phyloP scores from a whole-genome alignment of 2,329 filamentous ascomycete species.

The Epichloe typhina region DNA sequence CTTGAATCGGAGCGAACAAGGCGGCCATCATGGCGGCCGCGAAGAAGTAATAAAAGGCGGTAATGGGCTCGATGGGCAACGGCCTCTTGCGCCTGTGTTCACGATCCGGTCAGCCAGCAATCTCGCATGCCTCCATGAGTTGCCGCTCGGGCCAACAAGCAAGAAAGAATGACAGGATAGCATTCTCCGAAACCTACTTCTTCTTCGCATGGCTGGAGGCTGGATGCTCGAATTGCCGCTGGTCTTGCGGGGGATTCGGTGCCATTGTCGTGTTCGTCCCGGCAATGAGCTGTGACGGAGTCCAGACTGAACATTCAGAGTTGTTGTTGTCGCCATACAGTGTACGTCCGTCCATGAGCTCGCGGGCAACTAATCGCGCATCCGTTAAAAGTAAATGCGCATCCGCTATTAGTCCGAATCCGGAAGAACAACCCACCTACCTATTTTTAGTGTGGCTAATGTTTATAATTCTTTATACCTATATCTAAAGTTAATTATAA shows the following conservation, averaged over 20 bases:
- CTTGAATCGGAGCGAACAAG: constrained; percentile 78
- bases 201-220: constrained; percentile 37
- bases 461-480: too few species aligned
- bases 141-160: not conserved
- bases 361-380: too few species aligned
- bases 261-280: constrained; percentile 22
- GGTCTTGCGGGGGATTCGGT: constrained; percentile 18
- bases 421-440: too few species aligned
- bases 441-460: too few species aligned
- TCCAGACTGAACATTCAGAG: constrained; percentile 2
- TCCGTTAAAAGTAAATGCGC: too few species aligned
- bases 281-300: constrained; percentile 4
- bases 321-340: constrained; percentile 1
- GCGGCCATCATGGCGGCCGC: constrained; percentile 63
- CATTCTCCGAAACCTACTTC: constrained; percentile 24
- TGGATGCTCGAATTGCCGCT: constrained; percentile 33
- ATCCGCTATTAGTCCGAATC: too few species aligned
- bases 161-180: not conserved
- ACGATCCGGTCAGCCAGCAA: constrained; percentile 2
- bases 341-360: too few species aligned
- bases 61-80: constrained; percentile 56
- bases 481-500: too few species aligned
- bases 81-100: constrained; percentile 32
- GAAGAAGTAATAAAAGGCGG: constrained; percentile 71
- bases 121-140: not conserved